Evolutionary conservation across 495 filamentous ascomycete species (phyloP), one percentile per base, ranked within the genome.

Genomic region (Penicillium coprophilum): DNA sequence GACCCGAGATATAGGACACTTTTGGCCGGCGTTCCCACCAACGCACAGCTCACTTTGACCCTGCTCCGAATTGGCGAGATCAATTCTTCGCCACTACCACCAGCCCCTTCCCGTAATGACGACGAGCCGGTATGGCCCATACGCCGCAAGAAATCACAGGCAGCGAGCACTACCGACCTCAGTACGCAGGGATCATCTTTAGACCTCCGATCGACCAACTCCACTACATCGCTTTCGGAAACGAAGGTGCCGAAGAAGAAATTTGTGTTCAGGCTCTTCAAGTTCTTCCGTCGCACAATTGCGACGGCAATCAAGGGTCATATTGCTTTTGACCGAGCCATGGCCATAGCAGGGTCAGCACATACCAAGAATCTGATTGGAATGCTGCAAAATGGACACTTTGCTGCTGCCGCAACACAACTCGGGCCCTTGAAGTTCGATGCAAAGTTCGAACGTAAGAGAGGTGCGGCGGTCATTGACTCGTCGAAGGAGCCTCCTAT

Each of bases 61-160:
- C 80, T 96, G 12, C 86, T 96, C 24, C 87, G 92, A 36, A 85
- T 92, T 51, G 90, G 91, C 49, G 91, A 95, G 73, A 86, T 84
- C 19, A 93, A 92, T 70, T 85, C 88, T 50, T 82, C 89, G 0
- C 91, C 91, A 0, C 70, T 96, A 0, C 89, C 90, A 4, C 89
- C 91, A n/a, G 87, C 90, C 0, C 89, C 90, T 2, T 73, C 73
- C 6, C 70, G 77, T 23, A 65, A 64, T 23, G 59, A 68, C 38
- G 60, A 60, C n/a, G 53, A 62, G 36, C 58, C 55, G 8, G 44
- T 36, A n/a, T 60, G 56, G 64, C 61, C 61, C 36, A 62, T 59
- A 20, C 57, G 61, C n/a, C 73, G 75, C 46, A 64, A 63, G 52
- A 72, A 74, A 43, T 72, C 69, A 27, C 71, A 67, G 40, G 68